Conservation (phyloP, 192 early-diverging fungal genomes). For the Entomortierella lignicola region DNA sequence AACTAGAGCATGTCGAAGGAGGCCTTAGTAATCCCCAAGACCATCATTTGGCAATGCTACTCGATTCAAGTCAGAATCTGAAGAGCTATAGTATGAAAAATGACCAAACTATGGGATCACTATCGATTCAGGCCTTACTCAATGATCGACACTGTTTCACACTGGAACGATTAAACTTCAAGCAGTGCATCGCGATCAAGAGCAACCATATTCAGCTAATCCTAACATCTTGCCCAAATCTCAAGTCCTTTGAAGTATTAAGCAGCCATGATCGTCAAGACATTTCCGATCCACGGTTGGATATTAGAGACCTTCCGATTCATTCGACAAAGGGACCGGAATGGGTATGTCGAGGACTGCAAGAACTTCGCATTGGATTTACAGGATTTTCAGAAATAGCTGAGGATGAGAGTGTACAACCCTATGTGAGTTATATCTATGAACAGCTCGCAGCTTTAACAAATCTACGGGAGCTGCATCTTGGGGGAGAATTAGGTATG, state of each 20-base stretch:
- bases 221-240: slow-evolving; percentile 29
- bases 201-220: slow-evolving; percentile 22
- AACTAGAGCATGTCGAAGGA: slow-evolving; percentile 4
- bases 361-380: slow-evolving; percentile 23
- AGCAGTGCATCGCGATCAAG: neutral
- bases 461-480: slow-evolving; percentile 1
- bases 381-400: slow-evolving; percentile 13
- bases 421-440: slow-evolving; percentile 19
- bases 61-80: neutral
- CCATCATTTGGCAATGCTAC: slow-evolving; percentile 4
- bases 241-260: slow-evolving; percentile 7
- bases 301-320: slow-evolving; percentile 19
- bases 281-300: neutral
- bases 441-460: slow-evolving; percentile 16
- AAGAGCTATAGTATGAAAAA: neutral
- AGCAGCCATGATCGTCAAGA: neutral
- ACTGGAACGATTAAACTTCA: slow-evolving; percentile 19
- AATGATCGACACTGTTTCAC: slow-evolving; percentile 12
- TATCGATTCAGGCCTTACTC: neutral
- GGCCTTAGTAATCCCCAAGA: neutral
- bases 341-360: slow-evolving; percentile 25
- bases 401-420: neutral
- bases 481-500: slow-evolving; percentile 9
- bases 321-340: neutral
- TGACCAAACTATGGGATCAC: neutral